Conservation (phyloP, 108 stramenopile species). For the Cyclostephanos invisitatus region DNA sequence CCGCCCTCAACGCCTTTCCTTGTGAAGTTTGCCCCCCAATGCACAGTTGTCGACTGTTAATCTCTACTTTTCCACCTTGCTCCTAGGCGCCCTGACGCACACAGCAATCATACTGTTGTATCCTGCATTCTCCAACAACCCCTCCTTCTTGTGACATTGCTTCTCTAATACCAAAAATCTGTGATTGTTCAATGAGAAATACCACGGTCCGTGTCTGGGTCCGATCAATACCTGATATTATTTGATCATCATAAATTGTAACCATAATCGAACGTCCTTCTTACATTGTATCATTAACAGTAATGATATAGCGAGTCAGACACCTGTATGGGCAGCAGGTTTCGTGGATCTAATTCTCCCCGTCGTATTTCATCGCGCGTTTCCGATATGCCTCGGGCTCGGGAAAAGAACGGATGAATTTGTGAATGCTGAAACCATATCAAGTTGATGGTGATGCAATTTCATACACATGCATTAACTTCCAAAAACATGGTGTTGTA, state of each 20-base stretch:
- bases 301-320: background rate
- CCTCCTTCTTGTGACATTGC: conserved; percentile 73
- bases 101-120: conserved; percentile 58
- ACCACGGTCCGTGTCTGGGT: conserved; percentile 71
- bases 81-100: conserved; percentile 69
- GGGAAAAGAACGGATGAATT: conserved; percentile 86
- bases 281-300: background rate
- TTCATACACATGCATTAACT: no score
- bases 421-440: conserved; percentile 90
- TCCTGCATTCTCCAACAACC: conserved; percentile 45
- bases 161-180: conserved; percentile 92
- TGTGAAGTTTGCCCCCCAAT: conserved; percentile 67
- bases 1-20: conserved; percentile 21
- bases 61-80: conserved; percentile 58
- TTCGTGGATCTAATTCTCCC: conserved; percentile 54
- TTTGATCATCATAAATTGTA: background rate
- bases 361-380: conserved; percentile 79
- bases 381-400: conserved; percentile 73
- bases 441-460: no score
- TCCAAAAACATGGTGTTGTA: no score
- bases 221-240: conserved; percentile 60
- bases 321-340: conserved; percentile 90
- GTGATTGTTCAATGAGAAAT: conserved; percentile 92
- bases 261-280: background rate
- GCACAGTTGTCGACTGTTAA: conserved; percentile 80